Base-by-base conservation (phyloP, 2,329 filamentous ascomycete genomes). In the Colletotrichum musicola region DNA sequence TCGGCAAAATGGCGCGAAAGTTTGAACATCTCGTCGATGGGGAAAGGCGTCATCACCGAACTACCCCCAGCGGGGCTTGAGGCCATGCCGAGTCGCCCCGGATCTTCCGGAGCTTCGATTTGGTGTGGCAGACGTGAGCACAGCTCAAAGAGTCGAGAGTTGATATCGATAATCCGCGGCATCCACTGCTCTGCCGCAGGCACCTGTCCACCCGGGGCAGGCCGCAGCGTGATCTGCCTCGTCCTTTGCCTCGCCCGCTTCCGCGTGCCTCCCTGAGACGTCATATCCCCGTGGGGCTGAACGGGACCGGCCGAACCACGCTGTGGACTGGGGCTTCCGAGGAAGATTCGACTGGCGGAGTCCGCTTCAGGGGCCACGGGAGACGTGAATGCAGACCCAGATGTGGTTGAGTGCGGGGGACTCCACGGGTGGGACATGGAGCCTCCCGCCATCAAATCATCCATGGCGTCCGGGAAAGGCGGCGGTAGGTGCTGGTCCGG, bases 21-120 rank as follows among this genome's bases (percentile, higher is more conserved):
- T 61, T 79, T 75, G 72, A 82, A 83, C 73, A 83, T 78, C 42
- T 78, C 77, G 53, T 82, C 79, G 40, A 83, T 77, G 3, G 81
- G 80, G 53, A 83, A 83, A 25, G 73, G 77, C 64, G 69, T 67
- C 25, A 62, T 67, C 47, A 68, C 75, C 44, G 70, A 75, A 64
- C 44, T 57, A n/a, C 66, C 72, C 63, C 73, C 74, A 35, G 73
- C 73, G 35, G 61, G 67, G 13, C 74, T 76, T 46, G 62, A 60
- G 18, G 20, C 50, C 20, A 50, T 56, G 38, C 51, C 58, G 38
- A 50, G 53, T 46, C 62, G 62, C 7, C 63, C 51, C 1, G 57
- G 44, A 16, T 58, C 61, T 6, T 67, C 68, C 7, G 62, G 67
- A 49, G 64, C 62, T n/a, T 75, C 73, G 47, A 74, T 71, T 44